Base-by-base conservation (phyloP, 306 rosid genomes). In the Rosa multiflora region DNA sequence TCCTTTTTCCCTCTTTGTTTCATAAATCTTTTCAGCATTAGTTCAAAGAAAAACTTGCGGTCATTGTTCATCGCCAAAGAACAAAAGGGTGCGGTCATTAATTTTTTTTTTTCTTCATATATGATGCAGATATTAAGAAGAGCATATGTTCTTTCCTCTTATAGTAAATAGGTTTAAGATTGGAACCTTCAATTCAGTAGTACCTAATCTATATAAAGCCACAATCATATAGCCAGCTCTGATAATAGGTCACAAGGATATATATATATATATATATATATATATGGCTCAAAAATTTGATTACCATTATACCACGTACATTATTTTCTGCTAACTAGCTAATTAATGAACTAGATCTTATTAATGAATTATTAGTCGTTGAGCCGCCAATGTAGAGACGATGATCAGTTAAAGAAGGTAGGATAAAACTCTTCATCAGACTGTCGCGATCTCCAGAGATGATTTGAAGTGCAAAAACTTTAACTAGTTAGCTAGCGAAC, bases 401-500 rank as follows among this genome's bases (percentile, higher is more conserved):
- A 67, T 20, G 87, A 80, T 86, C 80, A 72, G 78, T 82, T 83
- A 89, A 91, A 87, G 86, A 83, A 78, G 79, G 73, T 20, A 67
- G 49, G 72, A 72, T 77, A 83, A 81, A 85, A 86, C 86, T 79
- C 88, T 86, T 82, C 83, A 78, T 82, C 83, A 78, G 85, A 61
- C 80, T 89, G 85, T 79, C 3, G 48, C 51, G 49, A 8, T 29
- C 23, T 44, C 72, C 49, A 49, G 49, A 4, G 49, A 67, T 67
- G 71, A 40, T 67, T 40, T 67, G 46, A 66, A 32, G n/a, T 37
- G 49, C 6, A 39, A 39, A 15, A 10, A 2, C 69, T 5, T 20
- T 12, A 42, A 6, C 5, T 42, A 61, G 5, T 77, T 84, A 74
- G 66, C 89, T 87, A 90, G 58, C 92, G 87, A 61, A 95, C 96